phyloP scores from a whole-genome alignment of 768 basidiomycete genomes.

The Coprinopsis strossmayeri region DNA sequence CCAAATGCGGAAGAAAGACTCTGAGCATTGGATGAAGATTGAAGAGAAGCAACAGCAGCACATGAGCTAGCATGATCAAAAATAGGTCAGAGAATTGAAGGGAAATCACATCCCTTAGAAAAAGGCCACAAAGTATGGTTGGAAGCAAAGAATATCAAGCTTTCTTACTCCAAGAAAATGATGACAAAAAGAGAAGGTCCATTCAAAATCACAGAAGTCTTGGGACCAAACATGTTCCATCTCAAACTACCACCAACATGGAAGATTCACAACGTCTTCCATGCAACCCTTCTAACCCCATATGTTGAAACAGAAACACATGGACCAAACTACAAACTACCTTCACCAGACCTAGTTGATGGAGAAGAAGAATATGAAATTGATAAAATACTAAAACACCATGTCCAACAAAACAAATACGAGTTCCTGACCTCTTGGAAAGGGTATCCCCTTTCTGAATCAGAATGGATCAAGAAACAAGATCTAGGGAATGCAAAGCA shows the following conservation, averaged over 20 bases:
- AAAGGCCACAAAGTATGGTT: constrained; percentile 15
- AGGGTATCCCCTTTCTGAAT: constrained; percentile 3
- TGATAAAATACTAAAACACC: constrained; percentile 4
- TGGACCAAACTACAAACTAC: constrained; percentile 8
- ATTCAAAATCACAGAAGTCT: constrained; percentile 11
- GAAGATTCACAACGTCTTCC: constrained; percentile 15
- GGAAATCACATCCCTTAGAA: constrained; percentile 6
- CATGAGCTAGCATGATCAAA: constrained; percentile 13
- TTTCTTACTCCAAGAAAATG: constrained; percentile 12
- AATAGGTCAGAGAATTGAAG: constrained; percentile 8
- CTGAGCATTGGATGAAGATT: not conserved
- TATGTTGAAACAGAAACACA: constrained; percentile 12
- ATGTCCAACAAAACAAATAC: not conserved
- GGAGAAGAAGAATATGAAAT: constrained; percentile 15
- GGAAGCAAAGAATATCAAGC: constrained; percentile 11
- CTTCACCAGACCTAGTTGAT: constrained; percentile 12
- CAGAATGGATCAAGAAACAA: constrained; percentile 6
- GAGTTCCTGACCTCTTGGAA: constrained; percentile 13
- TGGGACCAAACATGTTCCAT: constrained; percentile 14
- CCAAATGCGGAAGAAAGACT: not conserved
- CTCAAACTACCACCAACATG: constrained; percentile 10
- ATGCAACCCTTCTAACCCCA: constrained; percentile 9
- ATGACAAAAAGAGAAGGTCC: constrained; percentile 13
- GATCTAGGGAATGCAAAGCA: not conserved
- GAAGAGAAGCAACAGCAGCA: constrained; percentile 15